A percentile compares a stretch with the other conserved stretches of the same genome.
Conservation (phyloP, 2,329 filamentous ascomycete genomes). For the Alternaria gansuensis region DNA sequence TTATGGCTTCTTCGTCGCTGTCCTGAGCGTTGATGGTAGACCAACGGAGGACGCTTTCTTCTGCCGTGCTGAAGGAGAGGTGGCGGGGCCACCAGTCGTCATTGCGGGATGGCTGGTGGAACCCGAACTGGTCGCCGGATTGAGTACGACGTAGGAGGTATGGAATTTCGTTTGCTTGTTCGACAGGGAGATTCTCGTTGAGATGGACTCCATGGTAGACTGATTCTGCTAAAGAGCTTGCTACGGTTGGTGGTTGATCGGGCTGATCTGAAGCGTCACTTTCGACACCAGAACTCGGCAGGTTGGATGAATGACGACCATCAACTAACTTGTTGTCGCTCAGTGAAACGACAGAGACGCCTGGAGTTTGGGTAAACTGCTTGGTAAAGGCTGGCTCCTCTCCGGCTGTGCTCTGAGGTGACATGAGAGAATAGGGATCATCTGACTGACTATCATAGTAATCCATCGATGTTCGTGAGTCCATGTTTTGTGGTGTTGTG, state of each 20-base stretch:
- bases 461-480: slow-evolving; percentile 19
- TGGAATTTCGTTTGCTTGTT: slow-evolving; percentile 62
- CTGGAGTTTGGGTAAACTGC: slow-evolving; percentile 48
- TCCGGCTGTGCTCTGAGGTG: slow-evolving; percentile 27
- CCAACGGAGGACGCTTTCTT: slow-evolving; percentile 77
- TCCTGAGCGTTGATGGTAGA: slow-evolving; percentile 30
- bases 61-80: slow-evolving; percentile 77
- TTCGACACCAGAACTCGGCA: slow-evolving; percentile 26
- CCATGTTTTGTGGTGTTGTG: slow-evolving; percentile 21
- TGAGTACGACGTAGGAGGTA: slow-evolving; percentile 69
- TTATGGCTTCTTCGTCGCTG: slow-evolving; percentile 31
- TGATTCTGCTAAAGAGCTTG: slow-evolving; percentile 67
- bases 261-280: slow-evolving; percentile 40
- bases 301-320: slow-evolving; percentile 28
- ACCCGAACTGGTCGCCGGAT: slow-evolving; percentile 57
- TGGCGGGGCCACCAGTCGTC: slow-evolving; percentile 74
- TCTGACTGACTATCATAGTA: slow-evolving; percentile 21
- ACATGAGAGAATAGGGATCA: slow-evolving; percentile 24
- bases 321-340: slow-evolving; percentile 32
- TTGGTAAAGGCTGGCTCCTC: slow-evolving; percentile 46
- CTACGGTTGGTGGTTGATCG: slow-evolving; percentile 54
- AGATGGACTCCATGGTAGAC: slow-evolving; percentile 68
- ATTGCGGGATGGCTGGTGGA: slow-evolving; percentile 52
- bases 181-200: slow-evolving; percentile 44
- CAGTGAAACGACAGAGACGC: slow-evolving; percentile 39